Percentiles rank a stretch among this genome's conserved stretches.
Conservation (phyloP, 495 filamentous ascomycete species). For the Aspergillus homomorphus region DNA sequence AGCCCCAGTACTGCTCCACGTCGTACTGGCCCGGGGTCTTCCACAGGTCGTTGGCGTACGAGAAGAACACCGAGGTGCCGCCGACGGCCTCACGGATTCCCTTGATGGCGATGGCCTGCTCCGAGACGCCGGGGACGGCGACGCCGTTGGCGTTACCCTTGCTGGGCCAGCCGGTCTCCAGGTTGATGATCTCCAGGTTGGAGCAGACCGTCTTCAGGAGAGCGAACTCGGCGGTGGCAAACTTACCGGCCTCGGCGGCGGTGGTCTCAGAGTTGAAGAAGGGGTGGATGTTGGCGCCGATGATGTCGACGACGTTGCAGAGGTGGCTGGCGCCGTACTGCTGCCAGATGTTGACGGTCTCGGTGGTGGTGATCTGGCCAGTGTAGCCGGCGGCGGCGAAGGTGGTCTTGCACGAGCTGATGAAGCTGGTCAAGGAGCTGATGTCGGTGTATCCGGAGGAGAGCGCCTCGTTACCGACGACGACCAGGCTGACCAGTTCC, state of each 20-base stretch:
- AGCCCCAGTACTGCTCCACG: slow-evolving; percentile 82
- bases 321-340: slow-evolving; percentile 50
- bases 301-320: slow-evolving; percentile 71
- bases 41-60: slow-evolving; percentile 76
- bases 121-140: slow-evolving; percentile 59
- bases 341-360: slow-evolving; percentile 71
- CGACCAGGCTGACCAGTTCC: slow-evolving; percentile 71
- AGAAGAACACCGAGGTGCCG: slow-evolving; percentile 70
- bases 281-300: slow-evolving; percentile 83
- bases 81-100: slow-evolving; percentile 58
- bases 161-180: slow-evolving; percentile 91
- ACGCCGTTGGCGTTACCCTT: slow-evolving; percentile 63
- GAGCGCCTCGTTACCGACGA: slow-evolving; percentile 88
- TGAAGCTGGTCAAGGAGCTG: slow-evolving; percentile 62
- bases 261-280: slow-evolving; percentile 77
- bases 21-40: slow-evolving; percentile 65
- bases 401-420: slow-evolving; percentile 49
- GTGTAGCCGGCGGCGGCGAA: slow-evolving; percentile 63
- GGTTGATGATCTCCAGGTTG: slow-evolving; percentile 64
- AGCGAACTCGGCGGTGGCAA: slow-evolving; percentile 64
- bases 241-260: slow-evolving; percentile 65
- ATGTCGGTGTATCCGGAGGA: slow-evolving; percentile 64
- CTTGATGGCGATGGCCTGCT: slow-evolving; percentile 72
- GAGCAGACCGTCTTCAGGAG: slow-evolving; percentile 63
- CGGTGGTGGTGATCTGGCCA: slow-evolving; percentile 78